Conservation (phyloP, 305 asterid genomes). For the Fraxinus xanthoxyloides region DNA sequence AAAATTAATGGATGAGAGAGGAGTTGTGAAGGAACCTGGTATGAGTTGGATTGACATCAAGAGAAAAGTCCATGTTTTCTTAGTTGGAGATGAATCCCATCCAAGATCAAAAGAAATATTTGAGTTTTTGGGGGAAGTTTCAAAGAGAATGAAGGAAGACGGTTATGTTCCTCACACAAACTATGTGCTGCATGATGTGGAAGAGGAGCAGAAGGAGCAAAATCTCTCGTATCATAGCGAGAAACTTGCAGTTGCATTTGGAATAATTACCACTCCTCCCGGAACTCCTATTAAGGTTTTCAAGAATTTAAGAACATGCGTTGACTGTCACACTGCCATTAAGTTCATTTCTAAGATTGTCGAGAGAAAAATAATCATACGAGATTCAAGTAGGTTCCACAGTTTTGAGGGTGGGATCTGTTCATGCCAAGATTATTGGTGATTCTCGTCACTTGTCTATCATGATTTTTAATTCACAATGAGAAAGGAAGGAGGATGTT, state of each 20-base stretch:
- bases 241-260: conserved; percentile 79
- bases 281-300: conserved; percentile 67
- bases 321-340: conserved; percentile 73
- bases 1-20: conserved; percentile 56
- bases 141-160: conserved; percentile 69
- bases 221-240: conserved; percentile 67
- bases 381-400: conserved; percentile 78
- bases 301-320: conserved; percentile 78
- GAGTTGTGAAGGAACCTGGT: conserved; percentile 73
- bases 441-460: not conserved
- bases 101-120: conserved; percentile 48
- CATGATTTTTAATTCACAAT: not conserved
- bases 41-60: conserved; percentile 64
- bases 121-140: conserved; percentile 44
- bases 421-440: conserved; percentile 65
- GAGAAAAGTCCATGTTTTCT: conserved; percentile 48
- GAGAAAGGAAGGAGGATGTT: not conserved
- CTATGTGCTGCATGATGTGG: conserved; percentile 74
- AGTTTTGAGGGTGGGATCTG: conserved; percentile 63
- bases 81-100: conserved; percentile 67
- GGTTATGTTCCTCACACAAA: conserved; percentile 67
- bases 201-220: conserved; percentile 81
- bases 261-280: conserved; percentile 50
- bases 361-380: conserved; percentile 50
- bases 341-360: conserved; percentile 65